Evolutionary conservation across 2,329 filamentous ascomycete species (phyloP).

Genomic region (Colletotrichum sp.): DNA sequence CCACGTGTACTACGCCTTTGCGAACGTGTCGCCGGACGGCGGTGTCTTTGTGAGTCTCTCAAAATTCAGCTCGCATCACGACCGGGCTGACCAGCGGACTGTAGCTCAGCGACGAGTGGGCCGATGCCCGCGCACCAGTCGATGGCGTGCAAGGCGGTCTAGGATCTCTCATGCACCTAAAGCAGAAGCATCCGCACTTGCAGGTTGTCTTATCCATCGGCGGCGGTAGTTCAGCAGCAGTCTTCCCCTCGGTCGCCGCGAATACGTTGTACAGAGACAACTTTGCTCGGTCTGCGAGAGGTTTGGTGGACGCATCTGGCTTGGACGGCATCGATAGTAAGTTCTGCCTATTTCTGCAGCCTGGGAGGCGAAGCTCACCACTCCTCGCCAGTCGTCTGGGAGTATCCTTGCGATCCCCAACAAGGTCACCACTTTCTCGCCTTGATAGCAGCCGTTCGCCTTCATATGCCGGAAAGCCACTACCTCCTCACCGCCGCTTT

Average conservation of each 20-base stretch:
- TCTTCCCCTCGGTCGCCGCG: constrained; percentile 71
- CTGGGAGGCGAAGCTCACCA: background rate
- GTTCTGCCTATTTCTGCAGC: constrained; percentile 21
- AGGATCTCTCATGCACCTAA: constrained; percentile 75
- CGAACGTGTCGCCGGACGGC: constrained; percentile 74
- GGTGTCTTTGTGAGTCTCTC: constrained; percentile 70
- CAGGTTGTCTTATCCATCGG: constrained; percentile 81
- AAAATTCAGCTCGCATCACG: background rate
- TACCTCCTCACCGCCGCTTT: constrained; percentile 77
- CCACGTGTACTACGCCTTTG: constrained; percentile 85
- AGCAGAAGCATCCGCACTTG: constrained; percentile 71
- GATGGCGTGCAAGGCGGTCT: constrained; percentile 75
- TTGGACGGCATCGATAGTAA: constrained; percentile 71
- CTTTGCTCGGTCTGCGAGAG: constrained; percentile 72
- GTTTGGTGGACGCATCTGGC: constrained; percentile 72
- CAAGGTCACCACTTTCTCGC: constrained; percentile 75
- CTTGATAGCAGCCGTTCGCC: constrained; percentile 69
- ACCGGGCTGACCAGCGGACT: background rate
- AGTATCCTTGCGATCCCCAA: constrained; percentile 70
- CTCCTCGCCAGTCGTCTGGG: constrained; percentile 72
- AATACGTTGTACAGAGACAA: constrained; percentile 65
- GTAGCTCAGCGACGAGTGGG: constrained; percentile 81
- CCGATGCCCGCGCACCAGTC: constrained; percentile 73
- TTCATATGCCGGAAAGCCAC: constrained; percentile 69
- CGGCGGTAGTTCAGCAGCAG: constrained; percentile 67